Percentiles rank a stretch among this genome's conserved stretches.
Evolutionary conservation across 169 alveolate species (phyloP).

Genomic region (Plasmodium falciparum): DNA sequence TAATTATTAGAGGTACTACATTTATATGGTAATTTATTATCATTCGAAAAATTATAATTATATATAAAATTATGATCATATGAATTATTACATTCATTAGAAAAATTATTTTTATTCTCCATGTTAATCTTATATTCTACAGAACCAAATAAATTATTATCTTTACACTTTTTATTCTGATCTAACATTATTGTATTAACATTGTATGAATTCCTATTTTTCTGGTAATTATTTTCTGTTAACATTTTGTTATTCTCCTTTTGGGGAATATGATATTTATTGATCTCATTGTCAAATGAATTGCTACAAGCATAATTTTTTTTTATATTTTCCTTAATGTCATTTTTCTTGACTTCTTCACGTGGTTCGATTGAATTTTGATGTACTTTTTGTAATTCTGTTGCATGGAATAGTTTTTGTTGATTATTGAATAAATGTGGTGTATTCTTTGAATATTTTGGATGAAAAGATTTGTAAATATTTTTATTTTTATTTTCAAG

Average conservation of each 20-base stretch:
- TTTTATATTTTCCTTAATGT: constrained; percentile 30
- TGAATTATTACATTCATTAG: neutral
- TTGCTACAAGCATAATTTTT: neutral
- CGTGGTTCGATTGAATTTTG: neutral
- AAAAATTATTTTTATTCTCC: neutral
- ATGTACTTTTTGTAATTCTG: constrained; percentile 20
- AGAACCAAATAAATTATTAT: neutral
- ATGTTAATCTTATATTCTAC: no score
- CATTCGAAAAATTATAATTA: constrained; percentile 2
- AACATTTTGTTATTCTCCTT: neutral
- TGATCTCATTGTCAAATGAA: neutral
- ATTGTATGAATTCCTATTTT: neutral
- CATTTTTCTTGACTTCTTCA: constrained; percentile 1
- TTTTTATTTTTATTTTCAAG: constrained; percentile 15
- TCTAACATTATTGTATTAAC: constrained; percentile 9
- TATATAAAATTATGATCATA: constrained; percentile 23
- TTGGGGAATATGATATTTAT: neutral
- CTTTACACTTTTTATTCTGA: neutral
- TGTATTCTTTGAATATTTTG: neutral
- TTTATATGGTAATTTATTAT: constrained; percentile 1
- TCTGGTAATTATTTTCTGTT: constrained; percentile 7
- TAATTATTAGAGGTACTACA: neutral
- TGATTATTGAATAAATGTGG: neutral
- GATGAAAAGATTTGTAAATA: constrained; percentile 5
- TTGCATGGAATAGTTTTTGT: neutral